These are phyloP conservation scores for Hymenoscyphus scutula DNA, from an alignment of 2,329 filamentous ascomycete genomes.

Conservation along the genomic window DNA sequence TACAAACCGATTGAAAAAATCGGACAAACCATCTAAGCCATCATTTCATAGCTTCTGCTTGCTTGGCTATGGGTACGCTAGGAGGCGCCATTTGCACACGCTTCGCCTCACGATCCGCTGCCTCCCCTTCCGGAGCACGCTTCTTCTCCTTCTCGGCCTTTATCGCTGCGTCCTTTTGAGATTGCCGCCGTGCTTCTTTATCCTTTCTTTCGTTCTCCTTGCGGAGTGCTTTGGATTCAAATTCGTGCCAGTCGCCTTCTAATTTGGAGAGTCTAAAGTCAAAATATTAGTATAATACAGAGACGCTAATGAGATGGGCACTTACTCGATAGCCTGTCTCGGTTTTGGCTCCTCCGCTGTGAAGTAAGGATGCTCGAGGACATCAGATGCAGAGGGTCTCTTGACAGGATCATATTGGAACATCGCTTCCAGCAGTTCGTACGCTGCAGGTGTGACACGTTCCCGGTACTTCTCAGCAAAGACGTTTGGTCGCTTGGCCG, in stretches of 20 bases:
- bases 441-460: constrained; percentile 73
- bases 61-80: constrained; percentile 15
- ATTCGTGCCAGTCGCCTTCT: constrained; percentile 97
- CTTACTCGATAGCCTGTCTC: constrained; percentile 77
- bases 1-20: background rate
- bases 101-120: constrained; percentile 31
- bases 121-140: constrained; percentile 26
- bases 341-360: constrained; percentile 73
- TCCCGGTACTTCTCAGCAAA: constrained; percentile 84
- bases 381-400: constrained; percentile 78
- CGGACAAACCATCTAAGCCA: background rate
- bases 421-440: constrained; percentile 79
- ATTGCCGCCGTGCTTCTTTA: constrained; percentile 35
- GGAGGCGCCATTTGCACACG: constrained; percentile 28
- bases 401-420: constrained; percentile 85
- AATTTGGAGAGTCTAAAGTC: constrained; percentile 63
- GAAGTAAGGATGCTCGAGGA: constrained; percentile 88
- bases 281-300: constrained; percentile 1
- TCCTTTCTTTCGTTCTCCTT: constrained; percentile 79
- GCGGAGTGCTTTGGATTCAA: constrained; percentile 90
- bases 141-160: constrained; percentile 35
- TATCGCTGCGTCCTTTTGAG: constrained; percentile 32
- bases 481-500: constrained; percentile 66
- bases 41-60: constrained; percentile 13
- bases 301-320: constrained; percentile 28